Base-by-base conservation (phyloP, 768 basidiomycete species). In the Lactarius quietus region DNA sequence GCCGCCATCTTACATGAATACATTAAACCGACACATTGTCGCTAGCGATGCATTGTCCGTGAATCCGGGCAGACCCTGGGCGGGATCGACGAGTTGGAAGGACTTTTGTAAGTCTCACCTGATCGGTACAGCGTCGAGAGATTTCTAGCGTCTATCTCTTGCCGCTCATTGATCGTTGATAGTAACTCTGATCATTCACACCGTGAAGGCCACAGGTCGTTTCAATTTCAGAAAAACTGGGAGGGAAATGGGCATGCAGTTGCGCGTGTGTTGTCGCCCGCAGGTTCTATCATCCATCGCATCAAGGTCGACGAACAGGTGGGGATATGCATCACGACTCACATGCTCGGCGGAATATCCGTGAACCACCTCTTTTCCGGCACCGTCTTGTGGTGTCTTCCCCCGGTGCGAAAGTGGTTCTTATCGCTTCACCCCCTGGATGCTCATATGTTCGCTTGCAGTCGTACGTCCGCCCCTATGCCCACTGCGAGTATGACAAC, bases 221-320 rank as follows among this genome's bases (percentile, higher is more conserved):
- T 78, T 43, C 75, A 76, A 45, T 77, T 85, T 56, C 76, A 80
- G 57, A 76, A 73, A 31, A 82, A 80, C 52, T 91, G 89, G 89
- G 68, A 75, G 2, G 89, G 85, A 9, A 75, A 77, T 41, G 82
- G 77, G 0, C 77, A 79, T 2, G 83, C 83, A 9, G 67, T 68
- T 5, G 70, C 76, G 20, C 79, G 73, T 26, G 64, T 75, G n/a
- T 74, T 82, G 45, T 68, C 72, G 1, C 63, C 72, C 8, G 69
- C 77, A 8, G 77, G 80, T 28, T 67, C 69, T 31, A 70, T 72
- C 5, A 84, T 90, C 0, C 89, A 92, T 74, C 84, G 90, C 7
- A 85, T 92, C 76, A 93, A 93, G 75, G 81, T 89, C 26, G 92
- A 93, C 62, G 84, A 89, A 70, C 74, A 78, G 36, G 79, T 78